A percentile compares a stretch with the other conserved stretches of the same genome.
Conservation (phyloP, 1,139 yeast genomes). For the Magnusiomyces tetraspermus region DNA sequence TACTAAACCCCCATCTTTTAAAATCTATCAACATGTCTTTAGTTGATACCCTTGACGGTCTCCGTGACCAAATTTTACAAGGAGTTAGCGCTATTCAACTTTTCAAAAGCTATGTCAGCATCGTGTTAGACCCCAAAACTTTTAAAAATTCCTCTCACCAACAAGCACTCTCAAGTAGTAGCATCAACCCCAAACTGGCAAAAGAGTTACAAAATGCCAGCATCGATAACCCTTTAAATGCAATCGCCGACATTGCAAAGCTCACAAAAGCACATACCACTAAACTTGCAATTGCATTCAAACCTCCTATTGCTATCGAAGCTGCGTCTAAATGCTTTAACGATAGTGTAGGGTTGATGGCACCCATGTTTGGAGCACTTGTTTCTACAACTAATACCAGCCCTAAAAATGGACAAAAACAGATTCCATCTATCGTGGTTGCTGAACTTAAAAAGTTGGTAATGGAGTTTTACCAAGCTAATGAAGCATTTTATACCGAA, state of each 20-base stretch:
- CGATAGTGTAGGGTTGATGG: slow-evolving; percentile 35
- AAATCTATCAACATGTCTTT: too few relatives aligned
- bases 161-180: too few relatives aligned
- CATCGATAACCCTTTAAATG: slow-evolving; percentile 36
- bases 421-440: slow-evolving; percentile 1
- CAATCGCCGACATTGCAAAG: slow-evolving; percentile 47
- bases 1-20: too few relatives aligned
- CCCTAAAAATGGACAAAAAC: slow-evolving; percentile 2
- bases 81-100: neutral
- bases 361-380: slow-evolving; percentile 16
- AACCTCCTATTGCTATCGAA: slow-evolving; percentile 49
- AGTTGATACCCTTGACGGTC: neutral
- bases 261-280: slow-evolving; percentile 71
- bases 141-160: too few relatives aligned
- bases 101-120: neutral
- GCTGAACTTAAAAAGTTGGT: slow-evolving; percentile 5
- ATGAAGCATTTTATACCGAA: neutral
- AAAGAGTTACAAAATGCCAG: neutral
- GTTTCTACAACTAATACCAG: slow-evolving; percentile 5
- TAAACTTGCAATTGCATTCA: slow-evolving; percentile 65
- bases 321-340: slow-evolving; percentile 16
- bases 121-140: neutral
- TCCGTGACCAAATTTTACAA: neutral
- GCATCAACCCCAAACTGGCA: neutral
- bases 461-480: neutral